Percentiles rank a stretch among this genome's conserved stretches.
Conservation (phyloP, 139 green algal species). For the Parachlorella kessleri region DNA sequence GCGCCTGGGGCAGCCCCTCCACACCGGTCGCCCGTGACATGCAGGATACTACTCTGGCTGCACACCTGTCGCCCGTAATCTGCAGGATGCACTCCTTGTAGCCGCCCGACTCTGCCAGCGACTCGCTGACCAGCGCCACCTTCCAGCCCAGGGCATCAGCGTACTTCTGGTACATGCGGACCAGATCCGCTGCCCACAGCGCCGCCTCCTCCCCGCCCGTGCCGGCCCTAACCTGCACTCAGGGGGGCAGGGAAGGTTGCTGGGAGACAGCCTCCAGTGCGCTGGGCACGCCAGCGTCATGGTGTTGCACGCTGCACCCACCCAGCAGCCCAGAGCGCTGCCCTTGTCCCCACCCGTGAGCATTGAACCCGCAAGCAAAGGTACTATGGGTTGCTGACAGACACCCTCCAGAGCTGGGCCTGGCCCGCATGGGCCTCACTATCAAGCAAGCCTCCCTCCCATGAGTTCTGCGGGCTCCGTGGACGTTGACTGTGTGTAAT, state of each 20-base stretch:
- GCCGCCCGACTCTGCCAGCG: conserved; percentile 80
- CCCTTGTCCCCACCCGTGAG: conserved; percentile 89
- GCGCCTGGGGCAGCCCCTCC: background rate
- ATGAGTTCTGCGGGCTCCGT: too few relatives aligned
- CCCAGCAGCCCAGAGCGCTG: conserved; percentile 76
- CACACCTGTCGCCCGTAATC: conserved; percentile 30
- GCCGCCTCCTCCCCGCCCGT: conserved; percentile 86
- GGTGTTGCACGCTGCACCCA: too few relatives aligned
- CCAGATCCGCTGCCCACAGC: conserved; percentile 80
- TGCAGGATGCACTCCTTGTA: conserved; percentile 87
- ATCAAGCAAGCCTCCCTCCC: too few relatives aligned
- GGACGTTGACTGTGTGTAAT: too few relatives aligned
- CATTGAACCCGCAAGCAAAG: too few relatives aligned
- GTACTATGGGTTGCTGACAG: too few relatives aligned
- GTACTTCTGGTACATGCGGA: conserved; percentile 76
- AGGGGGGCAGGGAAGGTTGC: background rate
- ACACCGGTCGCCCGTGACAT: background rate
- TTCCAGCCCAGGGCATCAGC: conserved; percentile 74
- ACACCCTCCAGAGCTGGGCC: too few relatives aligned
- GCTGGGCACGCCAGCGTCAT: background rate
- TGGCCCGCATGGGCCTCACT: too few relatives aligned
- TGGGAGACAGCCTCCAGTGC: background rate
- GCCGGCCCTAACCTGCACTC: conserved; percentile 84
- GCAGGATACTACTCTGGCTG: background rate
- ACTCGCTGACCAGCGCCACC: conserved; percentile 65